Percentiles rank a stretch among this genome's conserved stretches.
These are phyloP conservation scores for Fusarium sp. DNA, from an alignment of 2,329 filamentous ascomycete genomes.

Conservation along the genomic window DNA sequence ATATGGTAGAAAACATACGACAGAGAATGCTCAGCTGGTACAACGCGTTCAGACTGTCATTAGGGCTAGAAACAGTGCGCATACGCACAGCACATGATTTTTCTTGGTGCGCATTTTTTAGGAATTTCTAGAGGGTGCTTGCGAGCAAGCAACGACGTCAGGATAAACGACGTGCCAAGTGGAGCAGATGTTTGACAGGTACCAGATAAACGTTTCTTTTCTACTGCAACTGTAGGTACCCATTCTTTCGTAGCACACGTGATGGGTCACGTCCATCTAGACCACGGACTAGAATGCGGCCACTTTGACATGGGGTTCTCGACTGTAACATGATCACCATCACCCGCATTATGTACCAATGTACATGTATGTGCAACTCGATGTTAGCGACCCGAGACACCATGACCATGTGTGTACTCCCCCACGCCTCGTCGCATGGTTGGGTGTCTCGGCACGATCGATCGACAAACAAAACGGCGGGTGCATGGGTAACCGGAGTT, in stretches of 20 bases:
- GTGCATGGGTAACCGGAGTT: background rate
- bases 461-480: background rate
- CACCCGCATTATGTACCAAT: background rate
- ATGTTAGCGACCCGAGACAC: background rate
- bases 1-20: background rate
- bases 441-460: background rate
- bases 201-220: background rate
- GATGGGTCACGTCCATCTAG: background rate
- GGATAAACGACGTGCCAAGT: background rate
- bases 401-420: background rate
- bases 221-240: background rate
- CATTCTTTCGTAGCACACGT: background rate
- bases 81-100: background rate
- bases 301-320: background rate
- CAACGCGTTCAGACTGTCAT: background rate
- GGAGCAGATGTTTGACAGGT: background rate
- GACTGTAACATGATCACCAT: slow-evolving; percentile 1
- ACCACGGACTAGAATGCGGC: background rate
- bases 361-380: background rate
- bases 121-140: background rate
- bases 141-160: background rate
- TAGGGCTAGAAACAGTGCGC: background rate
- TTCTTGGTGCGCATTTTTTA: background rate
- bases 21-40: background rate
- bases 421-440: background rate